Evolutionary conservation across 345 rosid species (phyloP), one percentile per base, ranked within the genome.

Genomic region (Cardamine resedifolia): DNA sequence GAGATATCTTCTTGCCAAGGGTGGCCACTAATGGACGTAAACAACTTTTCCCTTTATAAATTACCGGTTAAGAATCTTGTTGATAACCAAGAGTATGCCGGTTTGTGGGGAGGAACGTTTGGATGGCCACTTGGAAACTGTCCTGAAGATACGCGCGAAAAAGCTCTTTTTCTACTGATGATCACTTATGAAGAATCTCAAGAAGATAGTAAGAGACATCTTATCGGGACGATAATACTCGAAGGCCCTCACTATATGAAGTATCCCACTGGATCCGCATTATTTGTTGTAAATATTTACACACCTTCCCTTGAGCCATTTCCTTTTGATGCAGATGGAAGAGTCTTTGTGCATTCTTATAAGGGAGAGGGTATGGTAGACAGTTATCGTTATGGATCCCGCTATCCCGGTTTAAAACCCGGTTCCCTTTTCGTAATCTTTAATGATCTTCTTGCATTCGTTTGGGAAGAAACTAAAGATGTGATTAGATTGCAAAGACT

Each of bases 21-120:
- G 64, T 91, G 97, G 97, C 96, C 97, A 15, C 86, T 77, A 58
- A 91, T 91, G 91, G 88, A 82, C 43, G 96, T 87, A 43, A 81
- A 79, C 64, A 83, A 81, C 24, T 90, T 83, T 80, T 90, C 93
- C 28, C 88, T 90, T 34, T 90, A 88, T 85, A 90, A 88, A 72
- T 58, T 90, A 75, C 96, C 91, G 24, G 58, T 85, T 64, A 68
- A 58, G 80, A 67, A 64, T 34, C 87, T 87, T 2, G 68, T 56
- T 64, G 50, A 81, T 18, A 84, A 78, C 71, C 83, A 90, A 77
- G 87, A 87, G 81, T 88, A 80, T 82, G 85, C 97, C 28, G 90
- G 96, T 64, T 69, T 90, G 20, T 90, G 96, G 96, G 93, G 96
- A 70, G 96, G 91, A 26, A 86, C 90, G 34, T 88, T 90, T 75